Evolutionary conservation across 306 rosid genomes (phyloP).

Genomic region (Pyrus pyrifolia): DNA sequence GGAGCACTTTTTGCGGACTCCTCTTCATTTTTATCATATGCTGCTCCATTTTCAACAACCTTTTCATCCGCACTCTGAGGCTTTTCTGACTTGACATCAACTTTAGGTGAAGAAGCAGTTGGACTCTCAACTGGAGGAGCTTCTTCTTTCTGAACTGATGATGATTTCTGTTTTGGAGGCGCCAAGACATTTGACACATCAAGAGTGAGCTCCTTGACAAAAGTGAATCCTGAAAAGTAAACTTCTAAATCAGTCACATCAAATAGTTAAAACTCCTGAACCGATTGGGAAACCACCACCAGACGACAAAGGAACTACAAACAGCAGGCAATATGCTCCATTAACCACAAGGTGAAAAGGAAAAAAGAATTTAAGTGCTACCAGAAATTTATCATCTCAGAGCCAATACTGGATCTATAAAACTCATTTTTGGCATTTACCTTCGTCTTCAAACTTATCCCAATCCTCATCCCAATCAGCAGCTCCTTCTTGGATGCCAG

Average conservation of each 20-base stretch:
- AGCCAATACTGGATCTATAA: neutral
- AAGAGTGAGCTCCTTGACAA: slow-evolving; percentile 84
- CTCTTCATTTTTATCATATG: slow-evolving; percentile 49
- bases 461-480: slow-evolving; percentile 98
- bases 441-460: slow-evolving; percentile 95
- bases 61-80: slow-evolving; percentile 40
- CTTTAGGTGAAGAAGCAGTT: slow-evolving; percentile 40
- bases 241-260: slow-evolving; percentile 7
- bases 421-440: slow-evolving; percentile 37
- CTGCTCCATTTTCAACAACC: slow-evolving; percentile 66
- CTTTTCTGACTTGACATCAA: slow-evolving; percentile 48
- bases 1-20: slow-evolving; percentile 62
- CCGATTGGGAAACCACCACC: neutral
- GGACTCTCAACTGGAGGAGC: slow-evolving; percentile 40
- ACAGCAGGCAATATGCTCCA: neutral
- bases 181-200: slow-evolving; percentile 70
- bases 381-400: neutral
- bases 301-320: neutral
- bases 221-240: slow-evolving; percentile 56
- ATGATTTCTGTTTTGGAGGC: slow-evolving; percentile 62
- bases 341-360: neutral
- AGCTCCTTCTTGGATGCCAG: slow-evolving; percentile 78
- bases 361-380: neutral
- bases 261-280: neutral
- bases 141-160: slow-evolving; percentile 24